Evolutionary conservation across 2,329 filamentous ascomycete species (phyloP).

Genomic region (Colletotrichum viniferum): DNA sequence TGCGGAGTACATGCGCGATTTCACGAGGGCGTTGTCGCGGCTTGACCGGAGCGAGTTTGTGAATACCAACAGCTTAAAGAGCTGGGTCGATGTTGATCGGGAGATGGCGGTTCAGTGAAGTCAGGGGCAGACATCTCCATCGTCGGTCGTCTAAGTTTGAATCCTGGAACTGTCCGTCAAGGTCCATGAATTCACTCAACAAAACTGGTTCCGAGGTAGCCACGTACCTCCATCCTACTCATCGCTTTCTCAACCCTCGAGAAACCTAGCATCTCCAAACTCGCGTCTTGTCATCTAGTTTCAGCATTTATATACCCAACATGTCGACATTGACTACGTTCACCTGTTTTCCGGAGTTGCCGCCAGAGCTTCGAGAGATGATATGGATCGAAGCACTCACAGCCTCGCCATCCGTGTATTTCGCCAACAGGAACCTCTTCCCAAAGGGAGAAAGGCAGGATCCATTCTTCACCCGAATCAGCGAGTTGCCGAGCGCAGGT

Average conservation of each 20-base stretch:
- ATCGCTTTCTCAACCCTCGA: not conserved
- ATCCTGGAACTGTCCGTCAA: not conserved
- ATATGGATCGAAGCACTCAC: not conserved
- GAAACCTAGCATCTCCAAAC: fast-evolving
- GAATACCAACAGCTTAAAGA: slow-evolving; percentile 33
- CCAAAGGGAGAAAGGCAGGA: too few relatives aligned
- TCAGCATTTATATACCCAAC: not conserved
- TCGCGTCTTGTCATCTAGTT: not conserved
- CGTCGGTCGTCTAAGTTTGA: not conserved
- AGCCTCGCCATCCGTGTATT: not conserved
- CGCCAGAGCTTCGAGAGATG: not conserved
- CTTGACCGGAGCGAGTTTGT: slow-evolving; percentile 35
- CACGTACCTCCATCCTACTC: not conserved
- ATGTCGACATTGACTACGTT: not conserved
- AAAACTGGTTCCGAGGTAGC: not conserved
- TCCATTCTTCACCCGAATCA: not conserved
- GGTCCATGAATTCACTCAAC: not conserved
- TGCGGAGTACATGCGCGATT: slow-evolving; percentile 31
- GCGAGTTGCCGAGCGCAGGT: not conserved
- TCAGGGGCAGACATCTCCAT: too few relatives aligned
- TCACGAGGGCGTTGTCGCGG: slow-evolving; percentile 29
- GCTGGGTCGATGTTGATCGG: slow-evolving; percentile 31
- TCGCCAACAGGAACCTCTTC: too few relatives aligned
- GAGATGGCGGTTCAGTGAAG: not conserved
- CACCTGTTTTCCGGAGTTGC: not conserved